phyloP scores from a whole-genome alignment of 345 rosid species.

The Lepidium sativum region DNA sequence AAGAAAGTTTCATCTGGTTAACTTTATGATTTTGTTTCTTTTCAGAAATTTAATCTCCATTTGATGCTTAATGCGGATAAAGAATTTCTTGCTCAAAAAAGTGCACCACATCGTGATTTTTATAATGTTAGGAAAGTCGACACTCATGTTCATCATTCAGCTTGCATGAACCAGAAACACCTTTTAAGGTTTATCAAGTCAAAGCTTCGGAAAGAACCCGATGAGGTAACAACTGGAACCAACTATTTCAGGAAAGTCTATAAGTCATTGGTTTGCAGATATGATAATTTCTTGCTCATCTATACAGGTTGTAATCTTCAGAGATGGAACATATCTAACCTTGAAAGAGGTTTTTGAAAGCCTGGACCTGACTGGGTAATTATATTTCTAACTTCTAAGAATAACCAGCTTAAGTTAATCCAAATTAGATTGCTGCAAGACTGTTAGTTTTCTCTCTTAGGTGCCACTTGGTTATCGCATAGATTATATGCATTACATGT shows the following conservation, averaged over 20 bases:
- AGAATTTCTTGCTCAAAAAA: constrained; percentile 97
- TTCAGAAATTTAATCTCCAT: constrained; percentile 96
- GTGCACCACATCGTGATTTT: constrained; percentile 99
- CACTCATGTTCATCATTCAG: constrained; percentile 98
- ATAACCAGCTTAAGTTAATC: background rate
- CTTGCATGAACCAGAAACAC: constrained; percentile 99
- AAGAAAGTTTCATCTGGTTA: constrained; percentile 11
- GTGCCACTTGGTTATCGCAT: background rate
- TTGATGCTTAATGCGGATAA: constrained; percentile 97
- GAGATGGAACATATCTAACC: constrained; percentile 97
- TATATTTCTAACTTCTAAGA: background rate
- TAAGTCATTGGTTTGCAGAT: background rate
- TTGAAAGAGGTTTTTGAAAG: constrained; percentile 96
- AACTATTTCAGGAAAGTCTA: background rate
- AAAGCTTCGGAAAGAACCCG: constrained; percentile 92
- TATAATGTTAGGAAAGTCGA: constrained; percentile 98
- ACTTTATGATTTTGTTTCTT: background rate
- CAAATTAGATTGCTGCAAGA: background rate
- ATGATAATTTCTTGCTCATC: background rate
- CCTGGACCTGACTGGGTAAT: constrained; percentile 87
- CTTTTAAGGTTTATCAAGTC: constrained; percentile 97
- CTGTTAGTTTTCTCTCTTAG: background rate
- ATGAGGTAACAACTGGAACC: constrained; percentile 53
- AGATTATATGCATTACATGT: background rate
- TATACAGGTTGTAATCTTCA: constrained; percentile 90